These are phyloP conservation scores for Botryotinia narcissicola DNA, from an alignment of 2,329 filamentous ascomycete genomes.

Conservation along the genomic window DNA sequence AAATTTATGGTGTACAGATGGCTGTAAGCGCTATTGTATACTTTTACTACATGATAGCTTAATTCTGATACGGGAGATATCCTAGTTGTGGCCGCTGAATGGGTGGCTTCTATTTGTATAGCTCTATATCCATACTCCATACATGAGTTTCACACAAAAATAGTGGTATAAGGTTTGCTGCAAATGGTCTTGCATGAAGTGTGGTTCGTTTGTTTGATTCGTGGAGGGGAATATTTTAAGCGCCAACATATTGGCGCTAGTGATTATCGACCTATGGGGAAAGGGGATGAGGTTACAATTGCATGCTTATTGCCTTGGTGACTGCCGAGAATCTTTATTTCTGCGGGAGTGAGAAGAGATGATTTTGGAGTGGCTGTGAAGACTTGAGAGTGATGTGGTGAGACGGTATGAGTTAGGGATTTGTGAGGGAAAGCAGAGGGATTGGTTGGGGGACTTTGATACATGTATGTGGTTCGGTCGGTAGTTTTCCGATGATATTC, in stretches of 20 bases:
- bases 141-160: neutral
- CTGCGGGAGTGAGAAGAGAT: neutral
- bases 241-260: slow-evolving; percentile 1
- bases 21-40: neutral
- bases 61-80: neutral
- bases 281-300: neutral
- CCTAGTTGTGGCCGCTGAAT: neutral
- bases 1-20: neutral
- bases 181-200: neutral
- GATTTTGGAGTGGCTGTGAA: neutral
- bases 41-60: neutral
- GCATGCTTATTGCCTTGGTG: neutral
- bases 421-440: neutral
- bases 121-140: neutral
- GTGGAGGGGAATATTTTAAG: neutral
- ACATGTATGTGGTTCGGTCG: neutral
- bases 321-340: neutral
- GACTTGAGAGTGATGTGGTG: neutral
- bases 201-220: neutral
- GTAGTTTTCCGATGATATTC: neutral
- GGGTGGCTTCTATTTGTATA: neutral
- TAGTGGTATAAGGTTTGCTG: neutral
- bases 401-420: neutral
- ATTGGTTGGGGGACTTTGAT: neutral
- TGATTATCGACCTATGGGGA: neutral